Percentiles rank a stretch among this genome's conserved stretches.
phyloP scores from a whole-genome alignment of 495 filamentous ascomycete genomes.

The Penicillium soppii region DNA sequence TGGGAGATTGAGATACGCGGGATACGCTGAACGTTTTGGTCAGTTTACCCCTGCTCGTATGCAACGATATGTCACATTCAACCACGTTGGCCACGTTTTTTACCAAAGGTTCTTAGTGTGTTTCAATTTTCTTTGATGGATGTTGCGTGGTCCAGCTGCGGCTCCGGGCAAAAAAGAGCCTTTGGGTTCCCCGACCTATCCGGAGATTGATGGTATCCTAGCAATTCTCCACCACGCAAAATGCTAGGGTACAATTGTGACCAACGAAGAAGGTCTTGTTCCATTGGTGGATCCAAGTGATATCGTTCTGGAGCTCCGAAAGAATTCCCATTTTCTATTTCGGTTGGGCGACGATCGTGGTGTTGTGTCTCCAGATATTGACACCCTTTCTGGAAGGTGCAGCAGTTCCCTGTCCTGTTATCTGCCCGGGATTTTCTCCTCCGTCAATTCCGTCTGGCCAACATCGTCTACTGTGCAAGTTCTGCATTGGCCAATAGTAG shows the following conservation, averaged over 20 bases:
- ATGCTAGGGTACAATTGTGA: constrained; percentile 1
- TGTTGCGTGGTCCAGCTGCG: background rate
- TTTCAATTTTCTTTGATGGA: background rate
- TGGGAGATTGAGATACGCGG: background rate
- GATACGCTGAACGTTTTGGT: too few species aligned
- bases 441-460: background rate
- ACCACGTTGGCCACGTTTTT: background rate
- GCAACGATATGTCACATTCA: background rate
- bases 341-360: constrained; percentile 1
- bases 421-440: background rate
- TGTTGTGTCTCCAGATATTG: background rate
- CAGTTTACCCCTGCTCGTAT: background rate
- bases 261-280: background rate
- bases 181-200: constrained; percentile 2
- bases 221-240: constrained; percentile 6
- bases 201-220: background rate
- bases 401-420: background rate
- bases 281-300: background rate
- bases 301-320: background rate
- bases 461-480: constrained; percentile 7
- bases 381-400: background rate
- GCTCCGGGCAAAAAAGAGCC: background rate
- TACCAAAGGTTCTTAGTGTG: background rate
- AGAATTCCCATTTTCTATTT: background rate
- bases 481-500: constrained; percentile 5